phyloP scores from a whole-genome alignment of 1,284 basidiomycete genomes.

The Trametes polyzona region DNA sequence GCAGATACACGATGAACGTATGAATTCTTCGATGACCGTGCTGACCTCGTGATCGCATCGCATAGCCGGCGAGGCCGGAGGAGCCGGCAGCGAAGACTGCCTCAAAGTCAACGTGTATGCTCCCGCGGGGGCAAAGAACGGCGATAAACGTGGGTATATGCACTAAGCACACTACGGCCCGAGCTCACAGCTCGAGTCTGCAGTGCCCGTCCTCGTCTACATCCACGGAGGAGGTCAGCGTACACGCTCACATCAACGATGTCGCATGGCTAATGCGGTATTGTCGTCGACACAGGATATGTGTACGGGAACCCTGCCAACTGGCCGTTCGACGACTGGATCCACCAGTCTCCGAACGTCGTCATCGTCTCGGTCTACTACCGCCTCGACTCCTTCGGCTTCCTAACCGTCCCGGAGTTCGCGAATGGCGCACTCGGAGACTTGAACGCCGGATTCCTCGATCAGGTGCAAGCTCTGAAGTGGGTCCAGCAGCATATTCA shows the following conservation, averaged over 20 bases:
- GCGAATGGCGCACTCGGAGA: constrained; percentile 46
- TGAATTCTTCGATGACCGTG: neutral
- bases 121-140: constrained; percentile 36
- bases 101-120: constrained; percentile 48
- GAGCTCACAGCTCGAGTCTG: neutral
- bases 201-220: constrained; percentile 68
- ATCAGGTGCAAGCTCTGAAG: constrained; percentile 61
- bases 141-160: constrained; percentile 34
- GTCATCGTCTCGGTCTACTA: constrained; percentile 51
- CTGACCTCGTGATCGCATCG: neutral
- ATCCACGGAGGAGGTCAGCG: constrained; percentile 66
- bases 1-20: no score
- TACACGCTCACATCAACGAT: neutral
- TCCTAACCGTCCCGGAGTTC: constrained; percentile 49
- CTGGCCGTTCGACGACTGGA: constrained; percentile 46
- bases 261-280: neutral
- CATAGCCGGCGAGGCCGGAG: constrained; percentile 56
- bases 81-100: constrained; percentile 62
- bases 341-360: constrained; percentile 42
- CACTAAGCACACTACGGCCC: neutral
- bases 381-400: constrained; percentile 48
- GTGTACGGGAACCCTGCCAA: constrained; percentile 58
- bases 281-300: constrained; percentile 53
- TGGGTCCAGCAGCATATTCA: constrained; percentile 67
- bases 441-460: constrained; percentile 63